Conservation (phyloP, 2,329 filamentous ascomycete species). For the Emergomyces orientalis region DNA sequence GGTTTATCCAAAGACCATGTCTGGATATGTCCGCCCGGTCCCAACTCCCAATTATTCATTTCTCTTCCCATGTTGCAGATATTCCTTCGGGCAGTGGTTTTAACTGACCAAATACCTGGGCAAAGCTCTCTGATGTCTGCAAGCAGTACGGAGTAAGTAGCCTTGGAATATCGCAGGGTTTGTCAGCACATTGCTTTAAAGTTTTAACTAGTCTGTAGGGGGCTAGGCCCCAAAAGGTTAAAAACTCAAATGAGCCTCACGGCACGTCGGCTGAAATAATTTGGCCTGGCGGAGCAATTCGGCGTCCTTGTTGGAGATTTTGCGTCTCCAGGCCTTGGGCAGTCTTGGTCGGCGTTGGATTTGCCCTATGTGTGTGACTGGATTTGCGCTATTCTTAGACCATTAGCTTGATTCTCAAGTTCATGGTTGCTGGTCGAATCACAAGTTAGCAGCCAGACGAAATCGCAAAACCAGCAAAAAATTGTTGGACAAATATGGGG, state of each 20-base stretch:
- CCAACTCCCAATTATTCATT: neutral
- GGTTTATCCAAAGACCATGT: neutral
- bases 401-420: neutral
- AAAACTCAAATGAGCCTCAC: neutral
- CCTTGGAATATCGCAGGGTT: neutral
- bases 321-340: neutral
- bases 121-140: no score
- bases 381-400: neutral
- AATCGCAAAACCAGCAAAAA: neutral
- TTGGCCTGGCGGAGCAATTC: neutral
- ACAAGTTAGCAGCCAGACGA: neutral
- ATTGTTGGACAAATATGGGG: neutral
- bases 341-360: neutral
- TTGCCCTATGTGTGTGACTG: neutral
- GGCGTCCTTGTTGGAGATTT: neutral
- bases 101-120: no score
- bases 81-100: no score
- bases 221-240: neutral
- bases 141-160: no score
- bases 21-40: neutral
- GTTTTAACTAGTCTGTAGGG: neutral
- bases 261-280: neutral
- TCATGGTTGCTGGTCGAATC: neutral
- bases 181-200: neutral
- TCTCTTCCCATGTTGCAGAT: neutral